Evolutionary conservation across 139 green algal genomes (phyloP).

Genomic region (Coelastrella sp.): DNA sequence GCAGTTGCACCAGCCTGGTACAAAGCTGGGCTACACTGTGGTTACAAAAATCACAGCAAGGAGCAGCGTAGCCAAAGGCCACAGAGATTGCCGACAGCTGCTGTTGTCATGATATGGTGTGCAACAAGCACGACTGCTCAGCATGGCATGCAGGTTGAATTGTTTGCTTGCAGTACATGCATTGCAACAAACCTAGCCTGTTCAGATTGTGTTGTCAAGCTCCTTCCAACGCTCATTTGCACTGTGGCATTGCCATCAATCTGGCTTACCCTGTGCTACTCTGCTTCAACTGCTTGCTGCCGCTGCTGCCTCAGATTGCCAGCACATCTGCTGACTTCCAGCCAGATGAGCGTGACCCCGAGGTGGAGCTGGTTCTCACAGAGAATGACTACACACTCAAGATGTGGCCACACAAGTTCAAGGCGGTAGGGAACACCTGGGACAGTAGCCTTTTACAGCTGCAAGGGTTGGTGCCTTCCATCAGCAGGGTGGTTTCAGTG

Average conservation of each 20-base stretch:
- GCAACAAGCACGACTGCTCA: neutral
- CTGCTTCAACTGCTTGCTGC: neutral
- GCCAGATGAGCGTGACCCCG: conserved; percentile 89
- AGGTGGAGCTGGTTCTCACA: conserved; percentile 85
- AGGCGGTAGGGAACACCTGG: conserved; percentile 64
- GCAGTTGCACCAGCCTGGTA: no score
- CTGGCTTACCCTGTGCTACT: neutral
- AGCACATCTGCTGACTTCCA: conserved; percentile 89
- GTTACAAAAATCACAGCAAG: neutral
- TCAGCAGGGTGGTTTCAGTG: no score
- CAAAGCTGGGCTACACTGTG: no score
- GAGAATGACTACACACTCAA: conserved; percentile 91
- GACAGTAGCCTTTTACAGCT: no score
- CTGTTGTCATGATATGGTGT: no score
- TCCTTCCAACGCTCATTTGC: no score
- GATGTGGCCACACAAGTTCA: conserved; percentile 92
- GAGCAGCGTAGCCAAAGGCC: neutral
- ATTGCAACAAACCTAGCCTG: no score
- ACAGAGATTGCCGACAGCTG: no score
- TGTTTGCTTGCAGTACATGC: no score
- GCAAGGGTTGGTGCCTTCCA: neutral
- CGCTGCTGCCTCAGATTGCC: conserved; percentile 52
- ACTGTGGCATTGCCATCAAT: neutral
- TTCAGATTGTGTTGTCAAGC: no score
- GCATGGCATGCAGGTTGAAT: neutral